Conservation (phyloP, 176 grass and related monocot species). For the sorghum (Sorghum bicolor) region DNA sequence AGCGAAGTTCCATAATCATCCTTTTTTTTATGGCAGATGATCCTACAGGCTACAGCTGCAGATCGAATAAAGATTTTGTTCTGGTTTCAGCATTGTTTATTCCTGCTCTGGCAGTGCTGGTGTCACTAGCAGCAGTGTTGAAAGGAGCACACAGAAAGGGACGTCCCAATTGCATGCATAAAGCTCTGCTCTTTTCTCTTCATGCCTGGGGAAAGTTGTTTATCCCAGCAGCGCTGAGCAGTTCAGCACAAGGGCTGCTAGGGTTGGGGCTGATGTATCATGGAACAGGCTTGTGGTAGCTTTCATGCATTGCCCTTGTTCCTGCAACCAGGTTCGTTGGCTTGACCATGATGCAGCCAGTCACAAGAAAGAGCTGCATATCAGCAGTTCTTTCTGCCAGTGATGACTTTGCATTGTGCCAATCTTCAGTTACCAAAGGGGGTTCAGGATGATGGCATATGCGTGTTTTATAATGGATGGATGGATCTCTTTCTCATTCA, state of each 20-base stretch:
- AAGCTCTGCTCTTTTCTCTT: neutral
- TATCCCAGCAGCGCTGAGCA: constrained; percentile 23
- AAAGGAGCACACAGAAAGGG: constrained; percentile 32
- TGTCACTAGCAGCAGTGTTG: constrained; percentile 56
- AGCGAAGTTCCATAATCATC: constrained; percentile 23
- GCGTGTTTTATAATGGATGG: neutral
- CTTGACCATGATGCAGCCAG: neutral
- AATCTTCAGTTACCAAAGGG: constrained; percentile 17
- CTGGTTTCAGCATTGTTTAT: constrained; percentile 31
- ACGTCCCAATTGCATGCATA: neutral
- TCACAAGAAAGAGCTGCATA: neutral
- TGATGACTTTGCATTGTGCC: constrained; percentile 4
- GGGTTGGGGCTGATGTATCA: constrained; percentile 20
- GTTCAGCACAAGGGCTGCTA: constrained; percentile 39
- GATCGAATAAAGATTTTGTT: constrained; percentile 34
- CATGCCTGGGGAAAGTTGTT: neutral
- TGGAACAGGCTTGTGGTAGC: constrained; percentile 14
- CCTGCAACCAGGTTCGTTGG: constrained; percentile 9
- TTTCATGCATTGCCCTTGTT: constrained; percentile 25
- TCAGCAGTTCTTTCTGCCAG: constrained; percentile 14
- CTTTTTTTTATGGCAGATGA: constrained; percentile 25
- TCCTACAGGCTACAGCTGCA: neutral
- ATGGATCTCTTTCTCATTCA: neutral
- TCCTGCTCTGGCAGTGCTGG: constrained; percentile 33
- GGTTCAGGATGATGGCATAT: neutral